These are phyloP conservation scores for Leccinum incarnatum DNA, from an alignment of 768 basidiomycete species.

Conservation along the genomic window DNA sequence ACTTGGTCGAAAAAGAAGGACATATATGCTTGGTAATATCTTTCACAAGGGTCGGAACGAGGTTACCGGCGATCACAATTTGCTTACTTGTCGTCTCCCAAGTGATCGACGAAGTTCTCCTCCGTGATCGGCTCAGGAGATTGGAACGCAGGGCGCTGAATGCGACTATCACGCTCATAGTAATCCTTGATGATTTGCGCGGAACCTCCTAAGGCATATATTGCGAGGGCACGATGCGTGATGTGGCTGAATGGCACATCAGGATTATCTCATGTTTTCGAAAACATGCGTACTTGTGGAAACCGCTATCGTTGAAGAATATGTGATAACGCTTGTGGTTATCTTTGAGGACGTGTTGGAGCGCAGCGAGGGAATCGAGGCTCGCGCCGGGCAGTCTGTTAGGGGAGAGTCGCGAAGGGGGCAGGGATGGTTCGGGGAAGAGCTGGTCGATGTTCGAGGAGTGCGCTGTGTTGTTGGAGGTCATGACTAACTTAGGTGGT, in stretches of 20 bases:
- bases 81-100: constrained; percentile 28
- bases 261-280: neutral
- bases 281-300: constrained; percentile 47
- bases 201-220: constrained; percentile 27
- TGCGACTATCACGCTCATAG: constrained; percentile 20
- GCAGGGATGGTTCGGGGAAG: constrained; percentile 26
- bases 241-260: constrained; percentile 20
- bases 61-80: neutral
- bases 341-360: constrained; percentile 40
- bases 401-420: constrained; percentile 24
- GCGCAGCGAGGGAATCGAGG: constrained; percentile 21
- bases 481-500: no score
- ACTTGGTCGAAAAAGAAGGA: constrained; percentile 24
- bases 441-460: constrained; percentile 15
- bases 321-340: constrained; percentile 48
- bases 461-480: no score
- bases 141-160: constrained; percentile 24
- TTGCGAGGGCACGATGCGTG: constrained; percentile 29
- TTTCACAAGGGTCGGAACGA: neutral
- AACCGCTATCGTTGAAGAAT: constrained; percentile 44
- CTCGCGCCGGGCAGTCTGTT: constrained; percentile 29
- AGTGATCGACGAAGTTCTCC: constrained; percentile 22
- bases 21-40: constrained; percentile 29
- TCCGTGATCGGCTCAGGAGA: constrained; percentile 25
- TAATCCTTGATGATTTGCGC: constrained; percentile 24